Percentiles rank a stretch among this genome's conserved stretches.
Conservation (phyloP, 257 asterid species). For the Leptodermis oblonga region DNA sequence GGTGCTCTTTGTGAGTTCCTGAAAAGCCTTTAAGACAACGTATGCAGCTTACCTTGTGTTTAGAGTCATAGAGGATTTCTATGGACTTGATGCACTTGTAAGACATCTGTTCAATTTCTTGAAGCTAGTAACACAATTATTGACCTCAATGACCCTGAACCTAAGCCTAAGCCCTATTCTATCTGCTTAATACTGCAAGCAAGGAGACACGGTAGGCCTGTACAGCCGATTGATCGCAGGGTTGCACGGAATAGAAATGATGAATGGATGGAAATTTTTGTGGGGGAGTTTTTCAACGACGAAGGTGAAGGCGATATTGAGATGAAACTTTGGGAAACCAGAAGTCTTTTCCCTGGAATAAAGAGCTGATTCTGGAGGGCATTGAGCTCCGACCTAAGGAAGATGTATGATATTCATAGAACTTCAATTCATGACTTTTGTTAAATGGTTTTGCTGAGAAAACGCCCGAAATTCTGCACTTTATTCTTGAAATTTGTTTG, state of each 20-base stretch:
- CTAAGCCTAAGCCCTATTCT: too few species aligned
- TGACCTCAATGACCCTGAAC: too few species aligned
- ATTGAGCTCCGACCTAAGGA: too few species aligned
- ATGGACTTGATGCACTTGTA: conserved; percentile 40
- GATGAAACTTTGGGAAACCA: conserved; percentile 48
- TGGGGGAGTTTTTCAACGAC: conserved; percentile 42
- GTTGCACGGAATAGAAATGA: conserved; percentile 26
- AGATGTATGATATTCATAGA: too few species aligned
- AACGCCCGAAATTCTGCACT: too few species aligned
- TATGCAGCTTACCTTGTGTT: conserved; percentile 48
- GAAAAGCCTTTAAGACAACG: too few species aligned
- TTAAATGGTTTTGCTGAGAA: too few species aligned
- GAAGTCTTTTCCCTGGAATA: conserved; percentile 27
- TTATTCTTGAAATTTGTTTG: too few species aligned
- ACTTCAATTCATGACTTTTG: too few species aligned
- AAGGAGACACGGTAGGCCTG: too few species aligned
- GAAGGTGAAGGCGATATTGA: too few species aligned
- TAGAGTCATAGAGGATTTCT: conserved; percentile 28
- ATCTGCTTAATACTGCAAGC: not conserved
- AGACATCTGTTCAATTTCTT: conserved; percentile 27
- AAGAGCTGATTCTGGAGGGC: conserved; percentile 53
- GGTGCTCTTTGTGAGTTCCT: too few species aligned
- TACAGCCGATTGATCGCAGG: not conserved
- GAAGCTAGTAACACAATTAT: not conserved
- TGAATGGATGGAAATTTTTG: conserved; percentile 59